Evolutionary conservation across 2,329 filamentous ascomycete genomes (phyloP).

Genomic region (Alternaria metachromatica): DNA sequence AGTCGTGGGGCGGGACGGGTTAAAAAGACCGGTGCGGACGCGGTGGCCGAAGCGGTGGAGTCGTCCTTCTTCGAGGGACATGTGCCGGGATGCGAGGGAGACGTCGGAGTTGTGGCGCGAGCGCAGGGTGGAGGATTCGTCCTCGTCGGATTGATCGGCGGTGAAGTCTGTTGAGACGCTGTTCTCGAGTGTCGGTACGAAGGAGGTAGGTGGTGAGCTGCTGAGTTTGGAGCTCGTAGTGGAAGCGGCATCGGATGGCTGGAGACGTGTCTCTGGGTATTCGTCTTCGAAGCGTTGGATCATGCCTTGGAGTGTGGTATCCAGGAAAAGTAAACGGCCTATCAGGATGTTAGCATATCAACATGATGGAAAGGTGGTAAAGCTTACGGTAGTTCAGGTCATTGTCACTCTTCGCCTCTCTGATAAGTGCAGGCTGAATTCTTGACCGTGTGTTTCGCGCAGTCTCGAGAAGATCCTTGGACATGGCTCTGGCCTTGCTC

Average conservation of each 20-base stretch:
- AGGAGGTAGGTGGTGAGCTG: slow-evolving; percentile 37
- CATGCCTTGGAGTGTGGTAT: slow-evolving; percentile 86
- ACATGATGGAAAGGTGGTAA: background rate
- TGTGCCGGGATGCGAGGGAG: slow-evolving; percentile 69
- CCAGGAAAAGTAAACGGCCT: slow-evolving; percentile 84
- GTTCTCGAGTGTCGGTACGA: slow-evolving; percentile 38
- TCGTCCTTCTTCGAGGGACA: slow-evolving; percentile 72
- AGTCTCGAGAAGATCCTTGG: slow-evolving; percentile 83
- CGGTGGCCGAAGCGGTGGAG: slow-evolving; percentile 73
- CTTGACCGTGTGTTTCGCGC: slow-evolving; percentile 87
- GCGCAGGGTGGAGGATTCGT: slow-evolving; percentile 54
- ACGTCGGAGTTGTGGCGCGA: slow-evolving; percentile 70
- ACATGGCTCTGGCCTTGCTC: slow-evolving; percentile 72
- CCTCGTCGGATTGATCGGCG: slow-evolving; percentile 50
- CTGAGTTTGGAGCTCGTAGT: slow-evolving; percentile 41
- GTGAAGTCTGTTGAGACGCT: slow-evolving; percentile 31
- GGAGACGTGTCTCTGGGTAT: slow-evolving; percentile 82
- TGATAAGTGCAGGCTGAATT: slow-evolving; percentile 81
- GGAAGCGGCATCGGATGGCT: slow-evolving; percentile 38
- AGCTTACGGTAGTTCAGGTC: slow-evolving; percentile 78
- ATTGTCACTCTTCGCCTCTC: slow-evolving; percentile 73
- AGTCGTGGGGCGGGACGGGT: slow-evolving; percentile 37
- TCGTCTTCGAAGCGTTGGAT: slow-evolving; percentile 96
- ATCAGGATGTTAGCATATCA: slow-evolving; percentile 23
- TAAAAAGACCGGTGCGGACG: slow-evolving; percentile 68